These are phyloP conservation scores for Chionographis japonica DNA, from an alignment of 106 monocot species.

Conservation along the genomic window DNA sequence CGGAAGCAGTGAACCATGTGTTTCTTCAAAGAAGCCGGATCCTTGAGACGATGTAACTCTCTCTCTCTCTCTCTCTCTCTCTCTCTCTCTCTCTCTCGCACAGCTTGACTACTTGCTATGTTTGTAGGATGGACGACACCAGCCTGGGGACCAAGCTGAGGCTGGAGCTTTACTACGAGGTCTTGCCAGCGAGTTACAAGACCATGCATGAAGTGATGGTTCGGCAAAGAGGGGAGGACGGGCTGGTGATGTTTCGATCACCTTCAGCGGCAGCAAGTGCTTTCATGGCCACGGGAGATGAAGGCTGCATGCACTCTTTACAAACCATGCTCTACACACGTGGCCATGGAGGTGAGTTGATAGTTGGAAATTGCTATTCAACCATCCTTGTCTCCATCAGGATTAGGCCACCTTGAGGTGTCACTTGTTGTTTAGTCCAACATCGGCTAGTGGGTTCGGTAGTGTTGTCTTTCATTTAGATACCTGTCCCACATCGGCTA, in stretches of 20 bases:
- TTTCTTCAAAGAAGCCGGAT: conserved; percentile 2
- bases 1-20: background rate
- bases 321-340: background rate
- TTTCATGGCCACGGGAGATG: conserved; percentile 13
- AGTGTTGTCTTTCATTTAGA: too few relatives aligned
- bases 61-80: too few relatives aligned
- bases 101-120: background rate
- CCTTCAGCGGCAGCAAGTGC: conserved; percentile 20
- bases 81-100: too few relatives aligned
- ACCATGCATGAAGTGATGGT: background rate
- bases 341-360: background rate
- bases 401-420: too few relatives aligned
- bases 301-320: conserved; percentile 6
- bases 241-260: conserved; percentile 17
- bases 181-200: background rate
- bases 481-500: too few relatives aligned
- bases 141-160: background rate
- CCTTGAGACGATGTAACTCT: background rate
- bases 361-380: too few relatives aligned
- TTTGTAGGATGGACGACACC: background rate
- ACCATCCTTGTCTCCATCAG: too few relatives aligned
- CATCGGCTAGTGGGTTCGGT: too few relatives aligned
- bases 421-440: background rate
- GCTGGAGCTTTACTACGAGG: conserved; percentile 6
- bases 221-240: conserved; percentile 1